Conservation (phyloP, 1,284 basidiomycete genomes). For the Gymnopus androsaceus region DNA sequence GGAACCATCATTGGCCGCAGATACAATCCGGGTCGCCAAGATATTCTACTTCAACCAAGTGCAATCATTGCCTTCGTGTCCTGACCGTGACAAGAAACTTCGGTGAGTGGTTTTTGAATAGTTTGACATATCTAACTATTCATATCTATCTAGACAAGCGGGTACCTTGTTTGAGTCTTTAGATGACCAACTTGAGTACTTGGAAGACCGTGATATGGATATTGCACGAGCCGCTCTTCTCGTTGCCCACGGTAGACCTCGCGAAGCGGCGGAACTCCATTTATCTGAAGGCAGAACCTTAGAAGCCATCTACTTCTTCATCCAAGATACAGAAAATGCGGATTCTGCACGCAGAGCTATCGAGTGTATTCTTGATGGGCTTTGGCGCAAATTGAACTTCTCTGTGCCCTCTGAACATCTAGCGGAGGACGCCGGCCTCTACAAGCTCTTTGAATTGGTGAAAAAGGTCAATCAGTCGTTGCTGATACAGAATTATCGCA, state of each 20-base stretch:
- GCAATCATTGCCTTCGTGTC: slow-evolving; percentile 7
- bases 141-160: slow-evolving; percentile 43
- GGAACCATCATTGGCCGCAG: slow-evolving; percentile 37
- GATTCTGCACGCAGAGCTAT: slow-evolving; percentile 34
- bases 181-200: slow-evolving; percentile 59
- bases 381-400: slow-evolving; percentile 37
- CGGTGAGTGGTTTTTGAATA: slow-evolving; percentile 41
- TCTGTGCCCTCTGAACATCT: slow-evolving; percentile 18
- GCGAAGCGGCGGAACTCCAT: slow-evolving; percentile 60
- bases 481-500: slow-evolving; percentile 19
- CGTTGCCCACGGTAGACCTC: slow-evolving; percentile 42
- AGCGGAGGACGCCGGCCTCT: slow-evolving; percentile 12
- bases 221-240: slow-evolving; percentile 52
- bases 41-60: slow-evolving; percentile 49
- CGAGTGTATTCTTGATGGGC: slow-evolving; percentile 28
- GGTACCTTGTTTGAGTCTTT: slow-evolving; percentile 48
- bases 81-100: slow-evolving; percentile 32
- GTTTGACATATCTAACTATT: not conserved
- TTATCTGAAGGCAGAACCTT: slow-evolving; percentile 48
- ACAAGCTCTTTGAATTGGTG: slow-evolving; percentile 28
- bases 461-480: slow-evolving; percentile 9
- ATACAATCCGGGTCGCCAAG: slow-evolving; percentile 51
- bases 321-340: slow-evolving; percentile 35
- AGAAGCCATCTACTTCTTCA: slow-evolving; percentile 50
- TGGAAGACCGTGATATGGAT: slow-evolving; percentile 58